Evolutionary conservation across 176 grass and related monocot species (phyloP).

Genomic region (Phoenix roebelenii): DNA sequence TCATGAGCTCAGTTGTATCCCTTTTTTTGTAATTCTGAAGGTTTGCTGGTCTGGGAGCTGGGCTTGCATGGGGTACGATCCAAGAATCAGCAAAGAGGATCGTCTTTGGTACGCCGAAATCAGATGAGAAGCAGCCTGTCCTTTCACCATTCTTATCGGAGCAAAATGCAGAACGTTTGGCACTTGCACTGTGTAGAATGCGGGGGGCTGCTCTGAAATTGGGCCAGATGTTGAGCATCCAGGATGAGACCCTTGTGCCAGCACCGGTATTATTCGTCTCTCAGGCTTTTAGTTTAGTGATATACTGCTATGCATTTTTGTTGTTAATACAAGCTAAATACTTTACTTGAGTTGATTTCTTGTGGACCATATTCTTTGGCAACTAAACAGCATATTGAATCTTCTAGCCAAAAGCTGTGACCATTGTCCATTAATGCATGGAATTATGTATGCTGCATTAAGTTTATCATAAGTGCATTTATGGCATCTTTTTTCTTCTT

Average conservation of each 20-base stretch:
- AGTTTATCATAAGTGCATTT: neutral
- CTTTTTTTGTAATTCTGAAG: slow-evolving; percentile 19
- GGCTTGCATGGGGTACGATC: slow-evolving; percentile 70
- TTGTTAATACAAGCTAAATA: too few species aligned
- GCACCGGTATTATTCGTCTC: slow-evolving; percentile 41
- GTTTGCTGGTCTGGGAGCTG: slow-evolving; percentile 81
- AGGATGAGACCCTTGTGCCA: slow-evolving; percentile 89
- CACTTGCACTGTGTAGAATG: slow-evolving; percentile 83
- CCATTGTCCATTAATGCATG: too few species aligned
- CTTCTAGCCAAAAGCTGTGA: too few species aligned
- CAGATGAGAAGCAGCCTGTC: slow-evolving; percentile 48
- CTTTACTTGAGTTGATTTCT: too few species aligned
- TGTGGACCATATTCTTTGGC: too few species aligned
- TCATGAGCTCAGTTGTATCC: too few species aligned
- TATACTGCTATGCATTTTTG: too few species aligned
- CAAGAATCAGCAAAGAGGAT: slow-evolving; percentile 66
- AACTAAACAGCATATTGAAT: too few species aligned
- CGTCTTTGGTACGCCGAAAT: slow-evolving; percentile 48
- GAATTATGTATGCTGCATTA: neutral
- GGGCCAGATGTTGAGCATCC: slow-evolving; percentile 93
- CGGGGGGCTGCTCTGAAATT: slow-evolving; percentile 82
- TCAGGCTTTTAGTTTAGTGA: too few species aligned
- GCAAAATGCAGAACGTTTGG: slow-evolving; percentile 90
- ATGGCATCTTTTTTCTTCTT: neutral
- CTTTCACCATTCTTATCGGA: slow-evolving; percentile 83